These are phyloP conservation scores for Podospora conica DNA, from an alignment of 495 filamentous ascomycete genomes.

Conservation along the genomic window DNA sequence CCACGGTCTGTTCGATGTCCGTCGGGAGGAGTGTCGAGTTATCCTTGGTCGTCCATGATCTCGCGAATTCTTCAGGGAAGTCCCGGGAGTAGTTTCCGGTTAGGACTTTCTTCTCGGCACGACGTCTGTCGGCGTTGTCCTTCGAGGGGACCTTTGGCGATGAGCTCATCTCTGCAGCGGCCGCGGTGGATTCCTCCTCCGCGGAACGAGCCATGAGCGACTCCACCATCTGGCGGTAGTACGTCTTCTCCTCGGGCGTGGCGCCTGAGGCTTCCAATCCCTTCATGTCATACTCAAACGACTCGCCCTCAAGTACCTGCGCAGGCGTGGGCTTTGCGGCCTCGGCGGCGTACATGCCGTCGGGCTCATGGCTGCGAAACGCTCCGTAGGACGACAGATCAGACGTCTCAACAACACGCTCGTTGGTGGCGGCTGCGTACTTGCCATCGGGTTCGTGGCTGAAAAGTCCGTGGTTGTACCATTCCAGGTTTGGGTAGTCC, in stretches of 20 bases:
- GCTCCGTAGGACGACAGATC: conserved; percentile 8
- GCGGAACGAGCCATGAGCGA: conserved; percentile 19
- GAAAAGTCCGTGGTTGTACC: conserved; percentile 26
- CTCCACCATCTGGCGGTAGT: conserved; percentile 21
- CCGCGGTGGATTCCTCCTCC: conserved; percentile 6
- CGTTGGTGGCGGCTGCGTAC: conserved; percentile 15
- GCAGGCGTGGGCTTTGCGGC: conserved; percentile 4
- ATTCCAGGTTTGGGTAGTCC: conserved; percentile 5
- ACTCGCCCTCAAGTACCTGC: background rate
- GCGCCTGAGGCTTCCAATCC: conserved; percentile 10
- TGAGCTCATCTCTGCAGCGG: conserved; percentile 1
- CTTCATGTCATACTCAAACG: conserved; percentile 8
- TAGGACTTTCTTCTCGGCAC: conserved; percentile 12
- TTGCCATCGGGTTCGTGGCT: conserved; percentile 30
- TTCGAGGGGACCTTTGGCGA: background rate
- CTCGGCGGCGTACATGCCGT: conserved; percentile 15
- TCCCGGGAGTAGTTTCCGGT: conserved; percentile 41
- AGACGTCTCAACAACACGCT: background rate
- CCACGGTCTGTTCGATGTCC: background rate
- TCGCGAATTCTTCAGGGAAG: conserved; percentile 42
- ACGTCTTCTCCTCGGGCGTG: conserved; percentile 5
- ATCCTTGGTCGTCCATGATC: conserved; percentile 25
- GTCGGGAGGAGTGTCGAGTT: conserved; percentile 14
- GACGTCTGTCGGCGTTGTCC: background rate
- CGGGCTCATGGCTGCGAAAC: conserved; percentile 16